A percentile compares a stretch with the other conserved stretches of the same genome.
phyloP scores from a whole-genome alignment of 495 filamentous ascomycete species.

The Aspergillus affinis region DNA sequence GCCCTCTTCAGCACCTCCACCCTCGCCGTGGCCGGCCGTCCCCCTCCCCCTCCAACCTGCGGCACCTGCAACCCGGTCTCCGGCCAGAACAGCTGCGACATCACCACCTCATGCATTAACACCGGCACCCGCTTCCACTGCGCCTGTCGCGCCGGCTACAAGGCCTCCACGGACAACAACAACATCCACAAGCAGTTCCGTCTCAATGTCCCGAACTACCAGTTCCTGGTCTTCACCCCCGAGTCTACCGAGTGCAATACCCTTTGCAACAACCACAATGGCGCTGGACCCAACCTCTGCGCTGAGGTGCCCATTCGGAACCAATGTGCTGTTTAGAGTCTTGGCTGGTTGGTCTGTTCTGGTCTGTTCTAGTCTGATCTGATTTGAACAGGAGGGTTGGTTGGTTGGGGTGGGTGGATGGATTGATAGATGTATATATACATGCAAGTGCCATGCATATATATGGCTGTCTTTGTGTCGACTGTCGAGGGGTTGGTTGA shows the following conservation, averaged over 20 bases:
- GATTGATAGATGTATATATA: too few species aligned
- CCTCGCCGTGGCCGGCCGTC: constrained; percentile 24
- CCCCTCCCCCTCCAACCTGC: constrained; percentile 23
- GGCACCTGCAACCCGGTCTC: constrained; percentile 46
- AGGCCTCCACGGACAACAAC: constrained; percentile 43
- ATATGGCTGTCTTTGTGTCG: too few species aligned
- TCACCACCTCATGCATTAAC: constrained; percentile 52
- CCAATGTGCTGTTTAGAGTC: constrained; percentile 31
- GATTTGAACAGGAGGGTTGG: neutral
- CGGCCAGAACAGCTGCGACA: constrained; percentile 42
- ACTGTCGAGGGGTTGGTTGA: too few species aligned
- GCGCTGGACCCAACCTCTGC: constrained; percentile 33
- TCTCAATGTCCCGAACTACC: constrained; percentile 38
- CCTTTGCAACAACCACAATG: constrained; percentile 38
- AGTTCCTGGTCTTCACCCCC: constrained; percentile 45
- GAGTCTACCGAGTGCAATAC: constrained; percentile 39
- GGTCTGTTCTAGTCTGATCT: neutral
- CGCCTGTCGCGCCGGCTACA: constrained; percentile 68
- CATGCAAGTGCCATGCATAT: too few species aligned
- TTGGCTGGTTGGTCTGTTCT: neutral
- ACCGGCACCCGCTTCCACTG: constrained; percentile 74
- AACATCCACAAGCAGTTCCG: constrained; percentile 40
- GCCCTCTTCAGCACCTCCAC: constrained; percentile 23
- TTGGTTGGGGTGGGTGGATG: too few species aligned
- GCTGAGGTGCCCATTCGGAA: constrained; percentile 35